These are phyloP conservation scores for Coniella lustricola DNA, from an alignment of 2,329 filamentous ascomycete species.

Conservation along the genomic window DNA sequence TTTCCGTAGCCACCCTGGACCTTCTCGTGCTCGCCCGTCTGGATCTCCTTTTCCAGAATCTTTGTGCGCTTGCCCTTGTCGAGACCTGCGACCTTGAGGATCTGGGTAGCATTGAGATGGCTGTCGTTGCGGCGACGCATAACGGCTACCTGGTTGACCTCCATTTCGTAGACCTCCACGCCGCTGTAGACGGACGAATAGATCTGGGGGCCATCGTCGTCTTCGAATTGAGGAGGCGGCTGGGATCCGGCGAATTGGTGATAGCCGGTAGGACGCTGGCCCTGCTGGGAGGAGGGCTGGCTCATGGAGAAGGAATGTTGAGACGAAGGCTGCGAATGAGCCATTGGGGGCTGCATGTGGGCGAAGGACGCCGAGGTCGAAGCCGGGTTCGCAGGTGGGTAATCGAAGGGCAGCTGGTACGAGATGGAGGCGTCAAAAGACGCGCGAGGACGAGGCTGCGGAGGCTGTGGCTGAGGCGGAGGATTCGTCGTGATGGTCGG, in stretches of 20 bases:
- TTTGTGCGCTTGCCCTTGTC: slow-evolving; percentile 98
- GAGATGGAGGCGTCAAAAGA: not conserved
- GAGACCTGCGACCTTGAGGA: slow-evolving; percentile 90
- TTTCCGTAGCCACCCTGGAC: slow-evolving; percentile 98
- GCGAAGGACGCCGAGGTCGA: slow-evolving; percentile 17
- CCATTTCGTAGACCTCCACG: slow-evolving; percentile 97
- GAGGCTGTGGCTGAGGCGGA: slow-evolving; percentile 20
- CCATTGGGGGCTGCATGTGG: slow-evolving; percentile 19
- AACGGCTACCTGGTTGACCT: slow-evolving; percentile 84
- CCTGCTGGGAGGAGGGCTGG: slow-evolving; percentile 41
- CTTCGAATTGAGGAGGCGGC: slow-evolving; percentile 23
- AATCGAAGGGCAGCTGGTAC: slow-evolving; percentile 8
- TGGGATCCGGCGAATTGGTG: slow-evolving; percentile 33
- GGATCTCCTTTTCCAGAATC: slow-evolving; percentile 94
- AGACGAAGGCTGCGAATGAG: slow-evolving; percentile 38
- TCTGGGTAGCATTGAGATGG: slow-evolving; percentile 98
- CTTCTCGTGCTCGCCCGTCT: slow-evolving; percentile 94
- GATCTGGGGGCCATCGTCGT: slow-evolving; percentile 46
- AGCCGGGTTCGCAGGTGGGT: not conserved
- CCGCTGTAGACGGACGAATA: slow-evolving; percentile 86
- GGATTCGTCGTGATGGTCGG: slow-evolving; percentile 29
- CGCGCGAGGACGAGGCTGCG: slow-evolving; percentile 15
- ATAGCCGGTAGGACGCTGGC: slow-evolving; percentile 29
- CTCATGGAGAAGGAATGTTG: slow-evolving; percentile 53
- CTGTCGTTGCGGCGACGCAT: slow-evolving; percentile 94